These are phyloP conservation scores for Candida xyloterini DNA, from an alignment of 805 yeast genomes.

Conservation along the genomic window DNA sequence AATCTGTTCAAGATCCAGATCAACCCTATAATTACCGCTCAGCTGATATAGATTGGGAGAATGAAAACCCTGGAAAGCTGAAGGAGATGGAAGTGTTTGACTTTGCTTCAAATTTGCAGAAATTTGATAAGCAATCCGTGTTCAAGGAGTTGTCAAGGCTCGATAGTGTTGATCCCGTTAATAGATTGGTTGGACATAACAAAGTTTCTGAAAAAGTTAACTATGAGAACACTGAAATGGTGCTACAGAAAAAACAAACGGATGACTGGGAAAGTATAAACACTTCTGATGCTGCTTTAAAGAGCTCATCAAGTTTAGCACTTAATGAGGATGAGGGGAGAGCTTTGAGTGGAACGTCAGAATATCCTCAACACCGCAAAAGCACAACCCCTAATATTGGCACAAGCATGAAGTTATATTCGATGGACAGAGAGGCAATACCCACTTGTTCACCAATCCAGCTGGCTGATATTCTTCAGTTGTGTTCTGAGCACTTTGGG, in stretches of 20 bases:
- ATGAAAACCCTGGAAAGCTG: constrained; percentile 45
- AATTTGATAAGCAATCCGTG: constrained; percentile 77
- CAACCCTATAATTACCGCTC: constrained; percentile 21
- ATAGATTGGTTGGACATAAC: constrained; percentile 75
- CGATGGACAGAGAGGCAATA: constrained; percentile 31
- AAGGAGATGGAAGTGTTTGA: constrained; percentile 68
- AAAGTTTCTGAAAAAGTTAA: constrained; percentile 47
- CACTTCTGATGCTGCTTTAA: background rate
- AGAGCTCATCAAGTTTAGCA: constrained; percentile 18
- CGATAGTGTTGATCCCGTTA: constrained; percentile 58
- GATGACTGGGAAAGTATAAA: constrained; percentile 54
- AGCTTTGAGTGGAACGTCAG: constrained; percentile 22
- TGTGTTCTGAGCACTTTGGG: constrained; percentile 52
- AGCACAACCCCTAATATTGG: constrained; percentile 15
- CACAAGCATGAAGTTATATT: constrained; percentile 15
- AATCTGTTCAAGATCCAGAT: constrained; percentile 17
- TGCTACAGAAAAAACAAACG: constrained; percentile 41
- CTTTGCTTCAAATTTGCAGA: constrained; percentile 74
- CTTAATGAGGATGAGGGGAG: constrained; percentile 20
- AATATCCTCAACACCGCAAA: constrained; percentile 16
- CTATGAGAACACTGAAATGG: constrained; percentile 71
- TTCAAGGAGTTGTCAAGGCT: constrained; percentile 69
- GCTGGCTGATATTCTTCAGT: constrained; percentile 68
- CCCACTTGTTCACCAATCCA: constrained; percentile 78
- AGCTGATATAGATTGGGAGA: constrained; percentile 45